These are phyloP conservation scores for Entelexis paramagnoliae DNA, from an alignment of 1,139 yeast genomes.

Conservation along the genomic window DNA sequence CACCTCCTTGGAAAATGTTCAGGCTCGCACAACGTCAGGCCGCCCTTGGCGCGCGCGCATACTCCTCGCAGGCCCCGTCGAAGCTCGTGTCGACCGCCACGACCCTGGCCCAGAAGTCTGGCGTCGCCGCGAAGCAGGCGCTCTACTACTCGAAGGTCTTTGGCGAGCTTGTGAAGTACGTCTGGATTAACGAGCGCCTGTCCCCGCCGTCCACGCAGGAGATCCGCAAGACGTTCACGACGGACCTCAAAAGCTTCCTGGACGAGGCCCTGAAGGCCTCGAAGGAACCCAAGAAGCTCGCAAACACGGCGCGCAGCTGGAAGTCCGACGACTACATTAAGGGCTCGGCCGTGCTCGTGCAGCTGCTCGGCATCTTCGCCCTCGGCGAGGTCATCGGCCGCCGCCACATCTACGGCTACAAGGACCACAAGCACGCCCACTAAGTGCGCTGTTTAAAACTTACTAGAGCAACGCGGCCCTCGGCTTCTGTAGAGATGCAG, in stretches of 20 bases:
- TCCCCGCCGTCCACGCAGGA: conserved; percentile 81
- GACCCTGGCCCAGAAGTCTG: conserved; percentile 38
- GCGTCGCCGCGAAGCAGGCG: conserved; percentile 29
- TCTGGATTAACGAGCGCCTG: conserved; percentile 82
- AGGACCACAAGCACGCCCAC: conserved; percentile 27
- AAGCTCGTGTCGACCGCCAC: conserved; percentile 26
- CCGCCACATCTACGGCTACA: conserved; percentile 81
- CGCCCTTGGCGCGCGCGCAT: conserved; percentile 32
- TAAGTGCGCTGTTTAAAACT: background rate
- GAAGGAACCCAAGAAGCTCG: conserved; percentile 20
- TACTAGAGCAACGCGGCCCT: background rate
- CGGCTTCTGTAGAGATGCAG: background rate
- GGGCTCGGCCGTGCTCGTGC: conserved; percentile 70
- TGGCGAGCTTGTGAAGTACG: conserved; percentile 79
- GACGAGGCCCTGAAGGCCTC: conserved; percentile 28
- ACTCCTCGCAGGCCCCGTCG: conserved; percentile 33
- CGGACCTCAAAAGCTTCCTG: conserved; percentile 33
- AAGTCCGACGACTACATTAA: conserved; percentile 49
- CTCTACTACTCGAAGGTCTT: conserved; percentile 83
- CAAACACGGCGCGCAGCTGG: conserved; percentile 38
- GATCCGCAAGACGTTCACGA: conserved; percentile 64
- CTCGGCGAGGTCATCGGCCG: conserved; percentile 96
- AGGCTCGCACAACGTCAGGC: conserved; percentile 18
- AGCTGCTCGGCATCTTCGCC: conserved; percentile 82
- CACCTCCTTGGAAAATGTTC: conserved; percentile 17